These are phyloP conservation scores for Irpex sp. DNA, from an alignment of 1,284 basidiomycete species.

Conservation along the genomic window DNA sequence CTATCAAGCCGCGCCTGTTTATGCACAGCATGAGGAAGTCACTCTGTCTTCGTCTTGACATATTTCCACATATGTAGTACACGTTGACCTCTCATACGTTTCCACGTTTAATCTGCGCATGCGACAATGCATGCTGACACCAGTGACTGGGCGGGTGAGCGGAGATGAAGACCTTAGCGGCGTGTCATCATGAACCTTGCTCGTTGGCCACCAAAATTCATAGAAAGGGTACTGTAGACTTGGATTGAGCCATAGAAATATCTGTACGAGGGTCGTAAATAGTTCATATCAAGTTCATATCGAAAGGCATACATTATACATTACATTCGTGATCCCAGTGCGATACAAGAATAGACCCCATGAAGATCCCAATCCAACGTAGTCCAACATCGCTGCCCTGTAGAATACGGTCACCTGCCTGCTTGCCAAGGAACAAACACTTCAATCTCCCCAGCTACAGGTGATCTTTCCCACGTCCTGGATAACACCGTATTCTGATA, in stretches of 20 bases:
- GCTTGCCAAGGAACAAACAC: not conserved
- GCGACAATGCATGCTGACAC: no score
- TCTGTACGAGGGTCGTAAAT: not conserved
- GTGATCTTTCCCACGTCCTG: constrained; percentile 27
- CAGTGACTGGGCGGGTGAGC: no score
- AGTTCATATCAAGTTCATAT: not conserved
- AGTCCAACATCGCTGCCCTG: not conserved
- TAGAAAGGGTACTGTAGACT: no score
- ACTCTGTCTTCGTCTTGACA: no score
- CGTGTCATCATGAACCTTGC: no score
- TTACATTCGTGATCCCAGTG: constrained; percentile 2
- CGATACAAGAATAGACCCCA: constrained; percentile 1
- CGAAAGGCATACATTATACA: not conserved
- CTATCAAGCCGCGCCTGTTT: no score
- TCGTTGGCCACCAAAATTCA: no score
- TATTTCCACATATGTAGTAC: no score
- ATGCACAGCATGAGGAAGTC: no score
- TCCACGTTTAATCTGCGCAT: no score
- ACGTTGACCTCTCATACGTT: no score
- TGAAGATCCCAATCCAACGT: not conserved
- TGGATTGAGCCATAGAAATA: not conserved
- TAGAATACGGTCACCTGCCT: not conserved
- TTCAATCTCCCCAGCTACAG: constrained; percentile 29
- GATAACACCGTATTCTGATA: constrained; percentile 13
- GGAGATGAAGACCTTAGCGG: no score